Evolutionary conservation across 345 rosid genomes (phyloP), one percentile per base, ranked within the genome.

Genomic region (Ricinus communis): DNA sequence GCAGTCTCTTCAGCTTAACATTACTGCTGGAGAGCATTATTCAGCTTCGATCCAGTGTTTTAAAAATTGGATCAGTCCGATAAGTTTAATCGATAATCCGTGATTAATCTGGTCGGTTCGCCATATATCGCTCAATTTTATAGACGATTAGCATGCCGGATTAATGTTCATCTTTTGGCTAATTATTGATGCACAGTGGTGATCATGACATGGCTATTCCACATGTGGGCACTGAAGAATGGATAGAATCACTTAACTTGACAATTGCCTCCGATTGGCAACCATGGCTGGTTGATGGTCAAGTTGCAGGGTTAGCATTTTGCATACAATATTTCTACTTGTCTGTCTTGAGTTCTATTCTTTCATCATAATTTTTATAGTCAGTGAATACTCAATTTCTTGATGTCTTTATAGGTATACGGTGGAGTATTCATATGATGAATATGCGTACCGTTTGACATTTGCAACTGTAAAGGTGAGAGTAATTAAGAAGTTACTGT

Each of bases 281-380:
- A 13, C 86, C 86, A 30, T 83, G 86, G 86, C 65, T 73, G 24
- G 79, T 80, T 31, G 72, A 74, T 0, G 86, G 82, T 10, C 84
- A 83, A 74, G 74, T 80, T 21, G 82, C 81, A 5, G 83, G 87
- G 85, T 81, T 10, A 50, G 74, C 24, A 33, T 2, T 33, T 33
- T 33, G 2, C 38, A 33, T 33, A 6, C 4, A 33, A 2, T 33
- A 33, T 33, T 2, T 33, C 2, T 33, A 33, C 6, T n/a, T n/a
- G n/a, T n/a, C n/a, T n/a, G n/a, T n/a, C n/a, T n/a, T n/a, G n/a
- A n/a, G n/a, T n/a, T n/a, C n/a, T n/a, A n/a, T n/a, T n/a, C n/a
- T n/a, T n/a, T n/a, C n/a, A n/a, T n/a, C n/a, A n/a, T n/a, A n/a
- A 33, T 33, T 33, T 33, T 2, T 33, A 33, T 33, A 49, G 8